Evolutionary conservation across 805 yeast species (phyloP).

Genomic region (Lipomyces kockii): DNA sequence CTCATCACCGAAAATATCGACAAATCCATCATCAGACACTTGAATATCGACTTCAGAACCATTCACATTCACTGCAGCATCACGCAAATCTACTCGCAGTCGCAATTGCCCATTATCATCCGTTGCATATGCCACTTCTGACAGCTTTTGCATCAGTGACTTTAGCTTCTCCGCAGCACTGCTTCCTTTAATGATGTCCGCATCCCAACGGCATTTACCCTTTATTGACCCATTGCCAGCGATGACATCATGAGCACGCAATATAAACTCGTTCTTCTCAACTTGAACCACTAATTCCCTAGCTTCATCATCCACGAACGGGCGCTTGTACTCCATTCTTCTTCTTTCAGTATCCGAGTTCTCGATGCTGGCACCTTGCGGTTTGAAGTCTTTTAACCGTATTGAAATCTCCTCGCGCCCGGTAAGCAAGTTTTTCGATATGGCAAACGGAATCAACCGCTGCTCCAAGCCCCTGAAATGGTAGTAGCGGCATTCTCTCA

Average conservation of each 20-base stretch:
- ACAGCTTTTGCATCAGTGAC: slow-evolving; percentile 11
- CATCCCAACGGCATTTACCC: slow-evolving; percentile 25
- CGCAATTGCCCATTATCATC: slow-evolving; percentile 7
- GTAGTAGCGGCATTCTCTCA: slow-evolving; percentile 77
- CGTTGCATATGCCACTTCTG: background rate
- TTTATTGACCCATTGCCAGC: background rate
- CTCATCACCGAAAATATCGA: slow-evolving; percentile 12
- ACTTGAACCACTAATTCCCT: slow-evolving; percentile 28
- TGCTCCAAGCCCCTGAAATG: slow-evolving; percentile 78
- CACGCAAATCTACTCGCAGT: slow-evolving; percentile 17
- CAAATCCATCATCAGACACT: slow-evolving; percentile 16
- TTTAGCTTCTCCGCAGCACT: slow-evolving; percentile 15
- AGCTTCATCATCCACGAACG: slow-evolving; percentile 26
- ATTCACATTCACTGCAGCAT: slow-evolving; percentile 11
- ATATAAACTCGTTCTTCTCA: slow-evolving; percentile 10
- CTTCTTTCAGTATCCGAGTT: background rate
- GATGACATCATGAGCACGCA: slow-evolving; percentile 22
- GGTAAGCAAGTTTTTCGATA: slow-evolving; percentile 58
- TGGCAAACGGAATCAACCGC: slow-evolving; percentile 57
- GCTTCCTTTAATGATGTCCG: slow-evolving; percentile 10
- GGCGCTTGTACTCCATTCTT: slow-evolving; percentile 30
- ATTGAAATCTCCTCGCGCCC: slow-evolving; percentile 62
- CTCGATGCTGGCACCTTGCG: slow-evolving; percentile 22
- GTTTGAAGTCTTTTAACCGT: slow-evolving; percentile 52
- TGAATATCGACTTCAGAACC: slow-evolving; percentile 7